A percentile compares a stretch with the other conserved stretches of the same genome.
phyloP scores from a whole-genome alignment of 257 asterid genomes.

The Linderniella brevidens region DNA sequence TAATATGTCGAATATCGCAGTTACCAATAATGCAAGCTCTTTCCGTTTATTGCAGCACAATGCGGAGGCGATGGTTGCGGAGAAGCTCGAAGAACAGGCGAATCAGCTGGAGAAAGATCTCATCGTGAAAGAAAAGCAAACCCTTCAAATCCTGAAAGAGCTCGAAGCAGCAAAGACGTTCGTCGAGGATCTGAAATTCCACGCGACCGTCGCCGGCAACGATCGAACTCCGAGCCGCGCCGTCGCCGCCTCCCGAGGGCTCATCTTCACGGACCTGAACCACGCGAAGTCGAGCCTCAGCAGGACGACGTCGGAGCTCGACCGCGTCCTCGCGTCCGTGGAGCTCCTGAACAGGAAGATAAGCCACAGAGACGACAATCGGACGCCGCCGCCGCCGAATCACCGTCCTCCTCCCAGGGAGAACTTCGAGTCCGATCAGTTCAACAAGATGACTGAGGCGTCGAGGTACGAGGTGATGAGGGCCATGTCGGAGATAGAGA shows the following conservation, averaged over 20 bases:
- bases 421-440: slow-evolving; percentile 52
- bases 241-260: slow-evolving; percentile 42
- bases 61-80: slow-evolving; percentile 18
- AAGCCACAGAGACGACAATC: slow-evolving; percentile 44
- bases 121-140: slow-evolving; percentile 40
- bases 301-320: slow-evolving; percentile 55
- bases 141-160: slow-evolving; percentile 16
- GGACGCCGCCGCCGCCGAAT: slow-evolving; percentile 26
- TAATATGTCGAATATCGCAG: no score
- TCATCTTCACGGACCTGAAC: slow-evolving; percentile 48
- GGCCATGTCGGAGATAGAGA: slow-evolving; percentile 60
- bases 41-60: no score
- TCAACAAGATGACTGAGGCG: slow-evolving; percentile 52
- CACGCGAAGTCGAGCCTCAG: slow-evolving; percentile 64
- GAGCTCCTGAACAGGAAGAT: slow-evolving; percentile 51
- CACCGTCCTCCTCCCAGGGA: slow-evolving; percentile 57
- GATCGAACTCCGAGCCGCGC: background rate
- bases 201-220: background rate
- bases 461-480: slow-evolving; percentile 37
- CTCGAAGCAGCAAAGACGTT: slow-evolving; percentile 2
- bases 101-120: slow-evolving; percentile 46
- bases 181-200: background rate
- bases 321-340: slow-evolving; percentile 58
- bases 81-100: slow-evolving; percentile 49
- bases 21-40: no score